Base-by-base conservation (phyloP, 495 filamentous ascomycete genomes). In the Lophium mytilinum region DNA sequence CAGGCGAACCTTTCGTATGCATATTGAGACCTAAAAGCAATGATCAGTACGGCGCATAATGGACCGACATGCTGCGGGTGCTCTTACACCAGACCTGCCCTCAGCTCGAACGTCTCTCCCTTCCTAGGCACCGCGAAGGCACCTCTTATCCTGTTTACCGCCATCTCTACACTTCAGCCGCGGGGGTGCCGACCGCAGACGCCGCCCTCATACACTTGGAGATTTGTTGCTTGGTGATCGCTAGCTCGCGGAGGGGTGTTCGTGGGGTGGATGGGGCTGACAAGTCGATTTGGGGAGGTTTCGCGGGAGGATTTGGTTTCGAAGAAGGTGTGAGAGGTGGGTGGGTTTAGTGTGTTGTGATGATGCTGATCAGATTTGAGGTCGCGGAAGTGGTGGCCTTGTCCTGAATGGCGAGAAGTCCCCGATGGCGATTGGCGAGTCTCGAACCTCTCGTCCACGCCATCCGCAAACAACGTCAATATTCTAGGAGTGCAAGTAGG, bases 101-200 rank as follows among this genome's bases (percentile, higher is more conserved):
- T 85, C 74, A 99, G 78, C 80, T 99, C 93, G 69, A 95, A 96
- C 5, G 94, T 97, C 76, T 99, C 93, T 72, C 93, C 93, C 77
- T 99, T 99, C 68, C 86, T 82, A 58, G 93, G 93, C 69, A 81
- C 78, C 72, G 87, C 84, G 71, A 99, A 95, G 71, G 90, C 93
- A 72, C 89, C 89, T 66, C 88, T 84, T 66, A 99, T 92, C 72
- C 92, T 85, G 74, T 93, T 96, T 71, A 96, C 91, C 66, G 93
- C 93, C 87, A 95, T 92, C 64, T 69, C 63, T 65, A 61, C 60
- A 39, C 49, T 51, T 63, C 46, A 58, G 42, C 55, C 72, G 61
- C 68, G 66, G 60, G 63, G 65, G 56, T 72, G 72, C 72, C 80
- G 73, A 76, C 73, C 58, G 62, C 61, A 58, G 73, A 73, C 72